Evolutionary conservation across 805 yeast species (phyloP), one percentile per base, ranked within the genome.

Genomic region (Ogataea methylovora): DNA sequence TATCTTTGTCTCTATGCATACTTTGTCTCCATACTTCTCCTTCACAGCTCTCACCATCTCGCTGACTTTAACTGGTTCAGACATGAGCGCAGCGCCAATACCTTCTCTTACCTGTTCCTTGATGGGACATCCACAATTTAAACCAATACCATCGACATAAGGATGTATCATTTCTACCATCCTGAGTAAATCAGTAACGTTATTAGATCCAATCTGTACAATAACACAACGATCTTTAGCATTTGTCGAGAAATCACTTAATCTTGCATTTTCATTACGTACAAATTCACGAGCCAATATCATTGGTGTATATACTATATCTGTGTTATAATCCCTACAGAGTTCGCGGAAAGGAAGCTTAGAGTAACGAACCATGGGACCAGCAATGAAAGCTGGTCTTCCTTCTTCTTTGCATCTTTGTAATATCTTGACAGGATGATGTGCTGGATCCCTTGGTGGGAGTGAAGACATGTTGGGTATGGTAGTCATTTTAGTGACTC

Each of bases 71-170:
- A 84, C 87, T 2, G 88, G 83, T 42, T 84, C 79, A 19, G 79
- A 67, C 84, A 92, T 88, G 37, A 92, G 66, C 0, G 97, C 97
- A 2, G 97, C 96, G 4, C 98, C 98, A 12, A 92, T 88, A 17
- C 97, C 98, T 54, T 87, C 96, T 29, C 95, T 68, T 11, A 85
- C 84, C 56, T 92, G 97, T 43, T 90, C 97, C 42, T 80, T 82
- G 33, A 92, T 87, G 1, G 98, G 98, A 60, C 98, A 92, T 0
- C 98, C 98, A 58, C 97, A 92, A 63, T 92, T 92, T 38, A 92
- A 68, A 0, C 97, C 97, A 27, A 92, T 77, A 0, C 94, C 98
- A 58, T 90, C 97, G 30, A 84, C 88, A 51, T 76, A 85, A 0
- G 95, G 95, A 38, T 73, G 73, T n/a, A 88, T 76, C 87, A 92